Evolutionary conservation across 257 asterid genomes (phyloP).

Genomic region (Sherardia arvensis): DNA sequence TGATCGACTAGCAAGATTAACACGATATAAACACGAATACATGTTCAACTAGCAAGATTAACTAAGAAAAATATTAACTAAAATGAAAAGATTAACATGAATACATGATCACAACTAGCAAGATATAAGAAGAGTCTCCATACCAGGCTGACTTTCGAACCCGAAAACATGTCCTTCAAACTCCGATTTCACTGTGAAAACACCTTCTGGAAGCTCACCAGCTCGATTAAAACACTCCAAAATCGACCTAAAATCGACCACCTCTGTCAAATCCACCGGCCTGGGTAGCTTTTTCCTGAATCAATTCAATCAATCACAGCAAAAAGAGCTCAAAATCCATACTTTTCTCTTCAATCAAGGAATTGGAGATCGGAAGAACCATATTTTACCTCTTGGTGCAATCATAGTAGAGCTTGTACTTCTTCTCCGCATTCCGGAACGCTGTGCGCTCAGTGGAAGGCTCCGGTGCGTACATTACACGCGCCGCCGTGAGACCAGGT

Average conservation of each 20-base stretch:
- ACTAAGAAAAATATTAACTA: too few relatives aligned
- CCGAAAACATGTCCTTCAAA: constrained; percentile 50
- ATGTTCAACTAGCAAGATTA: too few relatives aligned
- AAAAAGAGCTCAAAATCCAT: neutral
- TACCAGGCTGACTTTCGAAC: constrained; percentile 79
- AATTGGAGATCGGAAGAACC: neutral
- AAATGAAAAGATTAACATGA: too few relatives aligned
- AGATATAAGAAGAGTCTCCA: neutral
- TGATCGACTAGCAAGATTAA: too few relatives aligned
- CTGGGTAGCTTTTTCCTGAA: constrained; percentile 56
- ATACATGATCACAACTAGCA: too few relatives aligned
- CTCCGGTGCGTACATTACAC: constrained; percentile 56
- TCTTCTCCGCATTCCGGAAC: constrained; percentile 84
- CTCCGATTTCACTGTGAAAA: constrained; percentile 39
- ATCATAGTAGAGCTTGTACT: constrained; percentile 77
- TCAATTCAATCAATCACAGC: neutral
- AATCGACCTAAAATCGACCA: constrained; percentile 75
- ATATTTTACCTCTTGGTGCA: constrained; percentile 55
- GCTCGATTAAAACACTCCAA: constrained; percentile 37
- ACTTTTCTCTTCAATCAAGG: neutral
- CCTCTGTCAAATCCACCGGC: constrained; percentile 85
- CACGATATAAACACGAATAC: too few relatives aligned
- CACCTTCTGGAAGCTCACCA: constrained; percentile 49
- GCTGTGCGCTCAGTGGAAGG: constrained; percentile 56
- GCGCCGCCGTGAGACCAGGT: neutral